A percentile compares a stretch with the other conserved stretches of the same genome.
These are phyloP conservation scores for Gymnopus androsaceus DNA, from an alignment of 1,284 basidiomycete species.

Conservation along the genomic window DNA sequence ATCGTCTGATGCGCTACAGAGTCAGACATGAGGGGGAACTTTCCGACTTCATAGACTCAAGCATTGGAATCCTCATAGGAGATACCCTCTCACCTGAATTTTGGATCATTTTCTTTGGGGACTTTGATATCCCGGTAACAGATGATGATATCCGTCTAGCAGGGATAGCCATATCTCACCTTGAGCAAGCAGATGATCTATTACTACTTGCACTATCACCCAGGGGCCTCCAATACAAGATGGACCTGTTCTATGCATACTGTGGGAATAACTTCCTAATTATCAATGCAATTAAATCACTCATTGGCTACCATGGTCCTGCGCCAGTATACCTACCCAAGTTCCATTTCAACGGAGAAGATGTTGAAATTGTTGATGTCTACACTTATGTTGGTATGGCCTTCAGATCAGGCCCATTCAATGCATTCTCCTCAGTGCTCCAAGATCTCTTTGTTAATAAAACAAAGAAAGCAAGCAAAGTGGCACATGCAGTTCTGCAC, in stretches of 20 bases:
- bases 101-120: constrained; percentile 12
- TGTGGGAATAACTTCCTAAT: background rate
- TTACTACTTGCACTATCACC: constrained; percentile 3
- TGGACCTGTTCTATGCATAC: constrained; percentile 3
- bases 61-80: constrained; percentile 10
- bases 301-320: no score
- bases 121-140: constrained; percentile 1
- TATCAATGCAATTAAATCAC: constrained; percentile 7
- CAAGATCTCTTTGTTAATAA: background rate
- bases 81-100: constrained; percentile 15
- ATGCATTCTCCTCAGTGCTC: background rate
- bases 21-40: background rate
- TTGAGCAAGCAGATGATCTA: no score
- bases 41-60: constrained; percentile 4
- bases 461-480: background rate
- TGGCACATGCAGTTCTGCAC: constrained; percentile 1
- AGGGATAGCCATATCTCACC: no score
- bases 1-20: background rate
- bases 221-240: constrained; percentile 3
- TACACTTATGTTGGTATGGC: constrained; percentile 7
- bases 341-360: background rate
- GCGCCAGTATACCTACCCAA: background rate
- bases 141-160: constrained; percentile 5
- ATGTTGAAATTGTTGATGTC: background rate
- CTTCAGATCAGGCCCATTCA: no score